Conservation (phyloP, 371 early-diverging fungal genomes). For the Dipsacomyces acuminosporus region DNA sequence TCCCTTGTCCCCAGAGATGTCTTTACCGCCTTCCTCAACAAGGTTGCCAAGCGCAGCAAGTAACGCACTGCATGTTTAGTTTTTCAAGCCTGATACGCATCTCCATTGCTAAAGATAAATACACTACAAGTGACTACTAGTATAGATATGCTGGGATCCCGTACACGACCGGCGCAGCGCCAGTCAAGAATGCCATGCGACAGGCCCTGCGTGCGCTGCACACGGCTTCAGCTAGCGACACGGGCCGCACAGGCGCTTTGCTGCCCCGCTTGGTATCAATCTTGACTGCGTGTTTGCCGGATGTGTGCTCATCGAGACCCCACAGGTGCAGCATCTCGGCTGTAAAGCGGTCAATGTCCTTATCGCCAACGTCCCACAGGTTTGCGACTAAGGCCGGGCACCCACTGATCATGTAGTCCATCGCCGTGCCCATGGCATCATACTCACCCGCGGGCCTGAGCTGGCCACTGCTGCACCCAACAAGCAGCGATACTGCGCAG, state of each 20-base stretch:
- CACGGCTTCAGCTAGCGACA: conserved; percentile 72
- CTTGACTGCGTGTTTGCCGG: conserved; percentile 12
- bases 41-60: conserved; percentile 88
- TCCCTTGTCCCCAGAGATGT: conserved; percentile 68
- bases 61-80: too few species aligned
- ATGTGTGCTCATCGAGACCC: conserved; percentile 54
- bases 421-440: conserved; percentile 75
- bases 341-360: conserved; percentile 92
- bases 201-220: conserved; percentile 68
- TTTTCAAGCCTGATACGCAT: too few species aligned
- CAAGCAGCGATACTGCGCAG: conserved; percentile 73
- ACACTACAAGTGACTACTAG: not conserved
- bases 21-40: conserved; percentile 85
- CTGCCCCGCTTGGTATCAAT: conserved; percentile 4
- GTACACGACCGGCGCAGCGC: conserved; percentile 95
- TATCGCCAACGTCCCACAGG: conserved; percentile 99
- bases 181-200: conserved; percentile 79
- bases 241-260: conserved; percentile 1
- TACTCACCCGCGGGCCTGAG: conserved; percentile 73
- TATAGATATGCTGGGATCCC: conserved; percentile 75
- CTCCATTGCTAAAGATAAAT: too few species aligned
- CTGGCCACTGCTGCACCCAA: conserved; percentile 90
- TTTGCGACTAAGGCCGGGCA: conserved; percentile 87
- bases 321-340: conserved; percentile 62
- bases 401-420: conserved; percentile 73